Evolutionary conservation across 768 basidiomycete species (phyloP), one percentile per base, ranked within the genome.

Genomic region (Collybia nuda): DNA sequence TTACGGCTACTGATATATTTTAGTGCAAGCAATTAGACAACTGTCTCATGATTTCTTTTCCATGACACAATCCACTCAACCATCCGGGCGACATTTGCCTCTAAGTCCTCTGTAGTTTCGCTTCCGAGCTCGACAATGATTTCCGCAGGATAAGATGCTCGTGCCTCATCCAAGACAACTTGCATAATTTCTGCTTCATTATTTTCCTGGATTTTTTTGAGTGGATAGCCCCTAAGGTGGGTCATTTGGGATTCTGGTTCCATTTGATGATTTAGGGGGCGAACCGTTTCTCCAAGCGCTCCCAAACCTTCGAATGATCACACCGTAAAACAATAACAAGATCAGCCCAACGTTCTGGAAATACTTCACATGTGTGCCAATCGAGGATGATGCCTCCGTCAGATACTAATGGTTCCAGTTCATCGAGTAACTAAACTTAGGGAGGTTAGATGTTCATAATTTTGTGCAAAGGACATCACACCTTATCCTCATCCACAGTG

Each of bases 121-220:
- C 90, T 93, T 52, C 78, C 69, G 21, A 98, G 74, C 61, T 91
- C 91, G 15, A 98, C 86, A 21, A 98, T 80, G 55, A 96, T 89
- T 66, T 90, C 86, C n/a, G 77, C 62, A 0, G 86, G 79, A 66
- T 98, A 99, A 0, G 93, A 90, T 35, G 84, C 83, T 39, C 84
- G 77, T 3, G 96, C 95, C 66, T 99, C 97, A 26, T 91, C 87
- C 9, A 89, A 72, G 32, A 97, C 85, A 44, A 94, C 84, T 62
- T 90, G 78, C 94, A 98, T 97, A 62, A 99, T 98, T 72, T 99
- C 97, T 11, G 95, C 94, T 62, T 95, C 89, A 67, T 98, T 95
- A 67, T 99, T 99, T 70, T 99, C 97, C 65, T 95, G 90, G 4
- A 99, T 92, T 70, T 99, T 99, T 66, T 91, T 91, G 43, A 94